These are phyloP conservation scores for Henningerozyma blattae DNA, from an alignment of 805 yeast species.

Conservation along the genomic window DNA sequence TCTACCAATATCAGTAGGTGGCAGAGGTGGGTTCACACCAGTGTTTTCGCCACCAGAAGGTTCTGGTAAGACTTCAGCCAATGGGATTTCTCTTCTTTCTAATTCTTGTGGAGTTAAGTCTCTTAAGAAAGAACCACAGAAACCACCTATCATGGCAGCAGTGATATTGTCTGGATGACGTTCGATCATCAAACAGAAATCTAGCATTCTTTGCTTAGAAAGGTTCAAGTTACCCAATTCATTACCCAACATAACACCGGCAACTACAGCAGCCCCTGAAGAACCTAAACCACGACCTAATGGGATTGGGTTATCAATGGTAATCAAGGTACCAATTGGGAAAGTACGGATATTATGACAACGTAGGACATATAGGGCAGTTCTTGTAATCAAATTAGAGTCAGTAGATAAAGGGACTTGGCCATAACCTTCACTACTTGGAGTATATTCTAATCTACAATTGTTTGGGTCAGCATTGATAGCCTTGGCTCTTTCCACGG, in stretches of 20 bases:
- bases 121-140: slow-evolving; percentile 88
- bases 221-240: slow-evolving; percentile 67
- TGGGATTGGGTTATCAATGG: slow-evolving; percentile 85
- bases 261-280: slow-evolving; percentile 96
- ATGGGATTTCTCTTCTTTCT: slow-evolving; percentile 69
- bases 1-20: slow-evolving; percentile 80
- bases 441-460: slow-evolving; percentile 58
- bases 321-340: slow-evolving; percentile 74
- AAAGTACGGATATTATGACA: slow-evolving; percentile 66
- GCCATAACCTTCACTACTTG: slow-evolving; percentile 62
- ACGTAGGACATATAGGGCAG: slow-evolving; percentile 84
- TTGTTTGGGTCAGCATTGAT: slow-evolving; percentile 48
- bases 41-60: slow-evolving; percentile 61
- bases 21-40: slow-evolving; percentile 61
- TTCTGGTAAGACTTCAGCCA: slow-evolving; percentile 73
- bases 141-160: slow-evolving; percentile 99
- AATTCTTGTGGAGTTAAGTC: slow-evolving; percentile 63
- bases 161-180: slow-evolving; percentile 97
- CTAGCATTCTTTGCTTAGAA: slow-evolving; percentile 73
- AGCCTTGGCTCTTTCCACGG: neutral
- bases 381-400: slow-evolving; percentile 77
- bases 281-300: slow-evolving; percentile 96
- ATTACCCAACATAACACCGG: slow-evolving; percentile 85
- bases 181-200: slow-evolving; percentile 93
- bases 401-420: slow-evolving; percentile 71